These are phyloP conservation scores for Clitopilus passeckerianus DNA, from an alignment of 768 basidiomycete species.

Conservation along the genomic window DNA sequence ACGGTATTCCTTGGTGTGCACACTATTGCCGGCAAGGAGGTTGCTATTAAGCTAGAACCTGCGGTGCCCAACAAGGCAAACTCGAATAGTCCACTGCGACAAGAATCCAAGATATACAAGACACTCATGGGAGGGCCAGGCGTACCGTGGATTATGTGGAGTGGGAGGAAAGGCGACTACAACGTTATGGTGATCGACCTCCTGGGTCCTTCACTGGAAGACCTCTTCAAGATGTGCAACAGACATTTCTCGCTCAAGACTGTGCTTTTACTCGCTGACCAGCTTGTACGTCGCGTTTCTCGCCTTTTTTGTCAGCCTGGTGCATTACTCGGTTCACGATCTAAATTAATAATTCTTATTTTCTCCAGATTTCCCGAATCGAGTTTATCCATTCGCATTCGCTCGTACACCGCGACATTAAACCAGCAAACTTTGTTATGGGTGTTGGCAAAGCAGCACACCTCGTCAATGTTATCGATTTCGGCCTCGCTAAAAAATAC, in stretches of 20 bases:
- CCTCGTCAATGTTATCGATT: conserved; percentile 90
- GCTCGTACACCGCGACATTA: conserved; percentile 95
- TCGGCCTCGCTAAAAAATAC: conserved; percentile 79
- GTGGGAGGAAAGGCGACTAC: conserved; percentile 87
- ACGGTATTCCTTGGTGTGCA: conserved; percentile 78
- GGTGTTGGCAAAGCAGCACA: conserved; percentile 53
- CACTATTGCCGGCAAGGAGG: conserved; percentile 77
- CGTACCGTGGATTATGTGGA: conserved; percentile 91
- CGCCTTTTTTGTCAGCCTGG: conserved; percentile 15
- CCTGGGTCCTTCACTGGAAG: conserved; percentile 84
- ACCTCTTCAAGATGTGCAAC: conserved; percentile 86
- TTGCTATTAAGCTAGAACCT: conserved; percentile 80
- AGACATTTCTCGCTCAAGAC: conserved; percentile 93
- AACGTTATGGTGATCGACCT: conserved; percentile 99
- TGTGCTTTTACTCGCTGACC: conserved; percentile 89
- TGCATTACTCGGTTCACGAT: conserved; percentile 7
- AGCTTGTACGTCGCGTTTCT: conserved; percentile 60
- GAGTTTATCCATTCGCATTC: conserved; percentile 96
- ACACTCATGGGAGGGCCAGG: conserved; percentile 85
- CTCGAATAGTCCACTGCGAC: conserved; percentile 63
- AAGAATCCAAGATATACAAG: conserved; percentile 91
- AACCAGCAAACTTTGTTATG: conserved; percentile 99
- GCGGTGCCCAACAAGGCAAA: conserved; percentile 36
- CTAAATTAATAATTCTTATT: conserved; percentile 9
- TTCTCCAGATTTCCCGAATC: conserved; percentile 79